Conservation (phyloP, 148 eudicot genomes). For the Spergularia bocconei region DNA sequence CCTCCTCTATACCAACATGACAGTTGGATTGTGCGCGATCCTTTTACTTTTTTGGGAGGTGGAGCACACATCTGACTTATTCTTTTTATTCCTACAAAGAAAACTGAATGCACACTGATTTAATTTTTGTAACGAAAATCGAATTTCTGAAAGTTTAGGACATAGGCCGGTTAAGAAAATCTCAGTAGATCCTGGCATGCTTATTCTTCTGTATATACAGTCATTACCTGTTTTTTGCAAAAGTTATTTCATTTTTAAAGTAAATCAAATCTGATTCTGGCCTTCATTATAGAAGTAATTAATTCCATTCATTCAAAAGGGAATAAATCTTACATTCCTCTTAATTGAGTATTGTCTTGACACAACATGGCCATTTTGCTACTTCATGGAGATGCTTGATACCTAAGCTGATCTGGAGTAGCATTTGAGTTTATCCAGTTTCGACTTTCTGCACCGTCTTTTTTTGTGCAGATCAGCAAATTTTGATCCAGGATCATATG, state of each 20-base stretch:
- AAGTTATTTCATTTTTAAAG: slow-evolving; percentile 9
- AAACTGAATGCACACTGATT: background rate
- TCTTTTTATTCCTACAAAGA: background rate
- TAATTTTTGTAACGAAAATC: background rate
- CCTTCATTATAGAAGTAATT: slow-evolving; percentile 12
- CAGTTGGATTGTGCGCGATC: too few species aligned
- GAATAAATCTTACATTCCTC: slow-evolving; percentile 9
- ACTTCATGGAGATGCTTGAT: slow-evolving; percentile 19
- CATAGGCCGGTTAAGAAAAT: slow-evolving; percentile 16
- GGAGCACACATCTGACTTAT: too few species aligned
- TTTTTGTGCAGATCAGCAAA: background rate
- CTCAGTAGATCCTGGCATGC: background rate
- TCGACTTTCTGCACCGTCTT: background rate
- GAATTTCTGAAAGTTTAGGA: background rate
- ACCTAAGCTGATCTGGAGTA: slow-evolving; percentile 14
- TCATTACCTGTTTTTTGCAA: background rate
- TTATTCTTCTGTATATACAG: background rate
- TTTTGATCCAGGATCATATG: background rate
- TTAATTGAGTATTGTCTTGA: background rate
- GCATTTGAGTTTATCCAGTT: slow-evolving; percentile 12
- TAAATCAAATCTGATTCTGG: slow-evolving; percentile 20
- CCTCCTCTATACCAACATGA: too few species aligned
- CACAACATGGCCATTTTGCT: slow-evolving; percentile 19
- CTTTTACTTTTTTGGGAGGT: too few species aligned
- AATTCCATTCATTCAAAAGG: background rate